A percentile compares a stretch with the other conserved stretches of the same genome.
Evolutionary conservation across 2,329 filamentous ascomycete species (phyloP).

Genomic region (Blastomyces emzantsi): DNA sequence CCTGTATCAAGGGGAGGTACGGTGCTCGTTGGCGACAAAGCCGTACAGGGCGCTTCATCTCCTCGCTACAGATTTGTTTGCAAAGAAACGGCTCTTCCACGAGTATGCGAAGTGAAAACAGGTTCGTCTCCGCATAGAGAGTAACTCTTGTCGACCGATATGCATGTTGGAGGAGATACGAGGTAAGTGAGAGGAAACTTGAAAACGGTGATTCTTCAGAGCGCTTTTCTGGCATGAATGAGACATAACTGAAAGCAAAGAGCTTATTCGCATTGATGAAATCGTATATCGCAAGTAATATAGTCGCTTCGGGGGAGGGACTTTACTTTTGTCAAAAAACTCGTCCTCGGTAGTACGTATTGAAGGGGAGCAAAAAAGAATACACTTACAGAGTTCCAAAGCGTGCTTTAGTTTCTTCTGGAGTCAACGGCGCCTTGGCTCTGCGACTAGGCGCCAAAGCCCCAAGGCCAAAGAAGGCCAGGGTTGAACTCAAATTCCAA

Average conservation of each 20-base stretch:
- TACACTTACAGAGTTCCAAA: conserved; percentile 65
- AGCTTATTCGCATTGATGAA: conserved; percentile 92
- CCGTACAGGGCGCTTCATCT: conserved; percentile 63
- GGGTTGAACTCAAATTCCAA: conserved; percentile 72
- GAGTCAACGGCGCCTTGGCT: conserved; percentile 54
- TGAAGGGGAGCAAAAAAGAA: not conserved
- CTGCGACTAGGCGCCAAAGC: conserved; percentile 61
- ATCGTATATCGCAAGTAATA: conserved; percentile 81
- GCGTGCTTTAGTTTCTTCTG: conserved; percentile 71
- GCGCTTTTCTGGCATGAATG: conserved; percentile 50
- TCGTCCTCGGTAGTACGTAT: not conserved
- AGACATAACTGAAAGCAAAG: conserved; percentile 79
- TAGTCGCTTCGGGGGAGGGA: conserved; percentile 67
- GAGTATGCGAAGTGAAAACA: conserved; percentile 76
- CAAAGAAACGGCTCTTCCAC: conserved; percentile 76
- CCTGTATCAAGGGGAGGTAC: conserved; percentile 64
- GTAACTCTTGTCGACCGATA: conserved; percentile 70
- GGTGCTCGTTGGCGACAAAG: conserved; percentile 85
- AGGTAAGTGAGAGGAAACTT: conserved; percentile 76
- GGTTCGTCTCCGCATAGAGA: conserved; percentile 73
- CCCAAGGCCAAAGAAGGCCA: conserved; percentile 78
- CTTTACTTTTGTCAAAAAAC: conserved; percentile 38
- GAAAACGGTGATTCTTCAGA: conserved; percentile 65
- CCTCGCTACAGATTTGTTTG: conserved; percentile 74
- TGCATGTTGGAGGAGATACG: conserved; percentile 89